A percentile compares a stretch with the other conserved stretches of the same genome.
These are phyloP conservation scores for Cymodocea nodosa DNA, from an alignment of 116 monocot genomes.

Conservation along the genomic window DNA sequence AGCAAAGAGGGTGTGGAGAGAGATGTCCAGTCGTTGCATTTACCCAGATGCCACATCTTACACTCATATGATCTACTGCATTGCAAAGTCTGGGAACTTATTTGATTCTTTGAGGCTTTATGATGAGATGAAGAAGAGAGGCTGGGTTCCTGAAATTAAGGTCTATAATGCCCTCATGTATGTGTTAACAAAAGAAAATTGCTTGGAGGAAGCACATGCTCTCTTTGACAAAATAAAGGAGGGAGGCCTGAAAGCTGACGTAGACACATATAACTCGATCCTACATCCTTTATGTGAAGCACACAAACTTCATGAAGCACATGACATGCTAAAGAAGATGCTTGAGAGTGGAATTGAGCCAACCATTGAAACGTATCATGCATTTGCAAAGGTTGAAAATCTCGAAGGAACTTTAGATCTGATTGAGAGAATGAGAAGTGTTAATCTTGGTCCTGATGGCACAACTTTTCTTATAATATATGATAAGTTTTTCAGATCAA, in stretches of 20 bases:
- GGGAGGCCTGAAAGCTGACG: conserved; percentile 34
- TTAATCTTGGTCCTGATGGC: conserved; percentile 31
- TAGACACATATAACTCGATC: conserved; percentile 56
- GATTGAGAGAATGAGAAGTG: conserved; percentile 46
- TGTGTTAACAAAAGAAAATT: conserved; percentile 51
- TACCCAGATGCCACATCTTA: conserved; percentile 68
- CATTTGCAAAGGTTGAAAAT: conserved; percentile 43
- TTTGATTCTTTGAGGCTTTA: conserved; percentile 66
- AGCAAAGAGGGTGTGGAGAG: conserved; percentile 90
- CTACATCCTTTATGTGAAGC: conserved; percentile 70
- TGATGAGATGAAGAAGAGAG: conserved; percentile 83
- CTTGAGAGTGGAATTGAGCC: conserved; percentile 33
- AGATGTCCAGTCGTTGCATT: conserved; percentile 79
- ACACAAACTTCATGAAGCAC: conserved; percentile 59
- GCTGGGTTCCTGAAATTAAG: conserved; percentile 41
- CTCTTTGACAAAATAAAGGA: conserved; percentile 40
- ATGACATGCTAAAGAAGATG: conserved; percentile 44
- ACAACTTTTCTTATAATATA: conserved; percentile 48
- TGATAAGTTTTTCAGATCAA: conserved; percentile 39
- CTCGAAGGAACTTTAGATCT: conserved; percentile 35
- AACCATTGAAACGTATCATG: conserved; percentile 50
- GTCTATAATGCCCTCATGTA: conserved; percentile 68
- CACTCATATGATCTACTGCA: conserved; percentile 57
- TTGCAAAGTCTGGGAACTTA: conserved; percentile 61
- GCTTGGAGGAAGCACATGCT: conserved; percentile 46